A percentile compares a stretch with the other conserved stretches of the same genome.
Evolutionary conservation across 768 basidiomycete species (phyloP).

Genomic region (Lentinula edodes): DNA sequence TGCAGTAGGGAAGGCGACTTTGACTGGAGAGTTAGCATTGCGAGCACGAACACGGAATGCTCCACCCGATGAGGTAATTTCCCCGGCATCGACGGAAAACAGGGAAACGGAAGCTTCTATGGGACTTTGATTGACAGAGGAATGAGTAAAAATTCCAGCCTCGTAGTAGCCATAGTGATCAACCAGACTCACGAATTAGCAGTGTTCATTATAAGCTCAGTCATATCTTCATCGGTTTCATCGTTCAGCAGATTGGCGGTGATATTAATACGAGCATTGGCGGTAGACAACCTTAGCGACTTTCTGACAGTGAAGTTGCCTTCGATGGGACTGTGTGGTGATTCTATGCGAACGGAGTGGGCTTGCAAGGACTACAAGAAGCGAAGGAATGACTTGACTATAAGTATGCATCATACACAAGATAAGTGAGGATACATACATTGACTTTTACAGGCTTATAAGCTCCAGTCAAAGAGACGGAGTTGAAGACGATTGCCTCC

Average conservation of each 20-base stretch:
- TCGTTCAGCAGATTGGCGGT: slow-evolving; percentile 19
- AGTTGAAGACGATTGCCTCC: slow-evolving; percentile 20
- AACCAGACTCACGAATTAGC: slow-evolving; percentile 17
- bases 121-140: neutral
- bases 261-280: slow-evolving; percentile 27
- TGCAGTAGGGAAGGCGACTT: slow-evolving; percentile 15
- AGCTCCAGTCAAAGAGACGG: slow-evolving; percentile 15
- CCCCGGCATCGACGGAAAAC: neutral
- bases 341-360: slow-evolving; percentile 13
- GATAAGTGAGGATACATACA: slow-evolving; percentile 17
- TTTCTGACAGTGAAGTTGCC: slow-evolving; percentile 30
- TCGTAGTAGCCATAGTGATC: neutral
- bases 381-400: neutral
- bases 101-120: slow-evolving; percentile 1
- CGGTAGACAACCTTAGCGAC: slow-evolving; percentile 23
- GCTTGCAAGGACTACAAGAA: slow-evolving; percentile 24
- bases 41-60: slow-evolving; percentile 19
- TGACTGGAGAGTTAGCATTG: slow-evolving; percentile 18
- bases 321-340: slow-evolving; percentile 28
- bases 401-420: neutral
- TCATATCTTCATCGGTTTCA: neutral
- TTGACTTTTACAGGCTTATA: slow-evolving; percentile 20
- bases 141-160: neutral
- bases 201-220: slow-evolving; percentile 14
- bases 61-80: slow-evolving; percentile 14